Evolutionary conservation across 805 yeast genomes (phyloP), one percentile per base, ranked within the genome.

Genomic region (Ogataea nakhonphanomensis): DNA sequence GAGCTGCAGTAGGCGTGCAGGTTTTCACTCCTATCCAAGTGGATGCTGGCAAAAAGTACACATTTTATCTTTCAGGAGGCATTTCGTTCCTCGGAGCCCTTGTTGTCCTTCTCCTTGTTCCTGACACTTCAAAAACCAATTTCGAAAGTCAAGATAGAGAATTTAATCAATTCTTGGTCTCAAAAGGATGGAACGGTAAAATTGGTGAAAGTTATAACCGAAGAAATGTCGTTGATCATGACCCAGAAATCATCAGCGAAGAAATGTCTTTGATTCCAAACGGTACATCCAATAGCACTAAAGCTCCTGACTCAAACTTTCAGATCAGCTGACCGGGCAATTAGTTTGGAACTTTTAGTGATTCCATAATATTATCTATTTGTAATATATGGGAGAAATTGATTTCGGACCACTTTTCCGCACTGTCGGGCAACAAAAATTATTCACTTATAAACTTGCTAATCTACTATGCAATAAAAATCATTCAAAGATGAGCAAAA

Each of bases 1-100:
- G 77, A 38, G 77, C 76, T 23, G 74, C 73, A 30, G 70, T 71
- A 11, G 77, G 77, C 15, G 70, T 75, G 25, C 63, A 66, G 49
- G 57, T 71, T 71, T 49, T 35, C 32, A 66, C 75, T 1, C 76
- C 76, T 20, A 68, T 73, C 39, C 73, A 71, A 49, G 51, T 33
- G 4, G 50, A 67, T 39, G 58, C 65, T 39, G 77, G 78, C 33
- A 59, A 67, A 40, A 55, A 52, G 31, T 71, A 73, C 69, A 72
- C 78, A 5, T 73, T 71, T 43, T 69, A 70, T 32, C 64, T 71
- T 41, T 74, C 75, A 13, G 76, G 76, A 13, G 59, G 59, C 28
- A 65, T 71, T 49, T 75, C 46, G n/a, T 37, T 44, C 25, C 10
- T 44, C 8, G 50, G 48, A 9, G 41, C 44, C 4, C 4, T 46